Base-by-base conservation (phyloP, 352 stramenopile species). In the Globisporangium iwayamae region DNA sequence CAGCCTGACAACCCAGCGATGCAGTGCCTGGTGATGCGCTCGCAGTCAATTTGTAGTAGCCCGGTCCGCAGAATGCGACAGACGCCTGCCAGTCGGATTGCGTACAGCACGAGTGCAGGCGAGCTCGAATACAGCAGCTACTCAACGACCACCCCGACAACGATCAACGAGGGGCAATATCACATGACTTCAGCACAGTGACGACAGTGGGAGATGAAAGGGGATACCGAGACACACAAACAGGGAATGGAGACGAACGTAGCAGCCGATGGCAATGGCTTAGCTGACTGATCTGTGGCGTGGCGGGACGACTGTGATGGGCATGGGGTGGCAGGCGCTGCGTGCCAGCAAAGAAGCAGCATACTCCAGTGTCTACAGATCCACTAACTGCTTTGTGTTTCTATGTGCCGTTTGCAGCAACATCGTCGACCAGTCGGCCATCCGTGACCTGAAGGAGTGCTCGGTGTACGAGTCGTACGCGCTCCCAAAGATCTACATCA, bases 401-500 rank as follows among this genome's bases (percentile, higher is more conserved):
- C 13, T 43, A 43, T 9, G 25, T 30, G 1, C 8, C 16, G 3
- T 41, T 11, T 62, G 56, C 73, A 97, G 96, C 57, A 99, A 99
- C 88, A 99, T 99, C 67, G 96, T 99, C 59, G 97, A 99, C 87
- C 96, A 98, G 62, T 99, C 96, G 69, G 98, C 97, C 56, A 93
- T 99, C 66, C 89, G 97, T 94, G 97, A 99, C 85, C 95, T 99
- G 76, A 98, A 98, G 81, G 97, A 99, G 74, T 92, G 96, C 43
- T 98, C 91, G 28, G 97, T 98, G 62, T 99, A 99, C 89, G 96
- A 98, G 82, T 98, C 98, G 79, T 99, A 99, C 86, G 90, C 96
- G 66, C 84, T 99, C 67, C 97, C 97, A 68, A 99, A 99, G 91
- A 96, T 99, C 69, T 99, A 99, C 92, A 98, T 99, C 76, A 99